phyloP scores from a whole-genome alignment of 495 filamentous ascomycete genomes.

The Annulohypoxylon stygium region DNA sequence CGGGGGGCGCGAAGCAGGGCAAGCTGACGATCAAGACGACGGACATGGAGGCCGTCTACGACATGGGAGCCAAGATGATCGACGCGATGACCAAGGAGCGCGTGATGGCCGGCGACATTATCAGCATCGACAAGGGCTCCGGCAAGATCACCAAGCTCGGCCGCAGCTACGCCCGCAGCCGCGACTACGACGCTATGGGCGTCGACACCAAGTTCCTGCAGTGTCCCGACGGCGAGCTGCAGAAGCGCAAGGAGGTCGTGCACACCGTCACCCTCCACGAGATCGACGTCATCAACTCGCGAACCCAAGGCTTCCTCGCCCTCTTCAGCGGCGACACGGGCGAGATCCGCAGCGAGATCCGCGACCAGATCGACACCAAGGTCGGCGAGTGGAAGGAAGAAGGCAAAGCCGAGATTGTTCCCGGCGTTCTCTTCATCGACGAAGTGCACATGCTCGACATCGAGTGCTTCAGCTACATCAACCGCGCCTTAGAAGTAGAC shows the following conservation, averaged over 20 bases:
- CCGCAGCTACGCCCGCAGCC: constrained; percentile 89
- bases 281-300: constrained; percentile 98
- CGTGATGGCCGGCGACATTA: constrained; percentile 97
- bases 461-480: constrained; percentile 98
- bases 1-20: constrained; percentile 95
- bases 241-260: constrained; percentile 95
- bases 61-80: constrained; percentile 99
- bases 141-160: constrained; percentile 98
- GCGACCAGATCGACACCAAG: constrained; percentile 98
- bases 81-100: constrained; percentile 99
- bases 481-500: constrained; percentile 93
- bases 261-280: constrained; percentile 98
- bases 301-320: constrained; percentile 95
- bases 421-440: constrained; percentile 97
- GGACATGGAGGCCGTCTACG: constrained; percentile 99
- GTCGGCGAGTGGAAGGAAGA: constrained; percentile 99
- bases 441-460: constrained; percentile 99
- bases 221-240: constrained; percentile 97
- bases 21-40: constrained; percentile 99
- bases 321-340: constrained; percentile 98
- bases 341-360: constrained; percentile 96
- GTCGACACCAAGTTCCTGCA: constrained; percentile 98
- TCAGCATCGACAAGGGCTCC: constrained; percentile 96
- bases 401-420: constrained; percentile 97
- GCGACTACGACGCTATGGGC: constrained; percentile 99